Base-by-base conservation (phyloP, 768 basidiomycete genomes). In the Calocera cornea region DNA sequence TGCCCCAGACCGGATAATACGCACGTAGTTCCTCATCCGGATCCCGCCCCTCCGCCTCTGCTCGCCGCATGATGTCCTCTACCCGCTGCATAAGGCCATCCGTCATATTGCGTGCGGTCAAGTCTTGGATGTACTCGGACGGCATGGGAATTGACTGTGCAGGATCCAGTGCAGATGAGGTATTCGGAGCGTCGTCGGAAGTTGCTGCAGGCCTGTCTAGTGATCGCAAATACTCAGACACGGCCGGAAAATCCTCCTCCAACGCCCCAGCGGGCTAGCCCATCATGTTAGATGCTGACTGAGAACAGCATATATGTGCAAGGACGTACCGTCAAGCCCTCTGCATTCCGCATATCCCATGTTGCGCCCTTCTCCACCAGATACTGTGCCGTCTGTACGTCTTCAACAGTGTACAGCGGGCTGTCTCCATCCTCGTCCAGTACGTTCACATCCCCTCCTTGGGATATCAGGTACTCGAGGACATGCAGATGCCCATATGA, bases 361-460 rank as follows among this genome's bases (percentile, higher is more conserved):
- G 78, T 75, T 3, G 93, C 92, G 19, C 93, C 93, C 69, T 88
- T 84, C 66, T 88, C 81, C 71, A 95, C 79, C 69, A 97, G 84
- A 76, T 82, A 92, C 16, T 80, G 81, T 1, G 94, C 93, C 0
- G 88, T 89, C 68, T 87, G 83, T 44, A 90, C 72, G 74, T 85
- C 83, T 77, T 97, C 94, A 54, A 92, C 92, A 29, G 90, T 90
- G 80, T 90, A 95, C 19, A 97, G 79, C 11, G 94, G 94, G 11
- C 93, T 95, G 75, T 97, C 94, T 10, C 90, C 90, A 73, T 97
- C 94, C 65, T 80, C 81, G 74, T 97, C 94, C 0, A 84, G 83
- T 69, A 94, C 76, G 73, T 97, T 93, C 67, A 94, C 89, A 74
- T 95, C 83, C 64, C 93, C 94, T 17, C 93, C 90, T 74, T 80